Conservation (phyloP, 768 basidiomycete genomes). For the Tulasnella sp. region DNA sequence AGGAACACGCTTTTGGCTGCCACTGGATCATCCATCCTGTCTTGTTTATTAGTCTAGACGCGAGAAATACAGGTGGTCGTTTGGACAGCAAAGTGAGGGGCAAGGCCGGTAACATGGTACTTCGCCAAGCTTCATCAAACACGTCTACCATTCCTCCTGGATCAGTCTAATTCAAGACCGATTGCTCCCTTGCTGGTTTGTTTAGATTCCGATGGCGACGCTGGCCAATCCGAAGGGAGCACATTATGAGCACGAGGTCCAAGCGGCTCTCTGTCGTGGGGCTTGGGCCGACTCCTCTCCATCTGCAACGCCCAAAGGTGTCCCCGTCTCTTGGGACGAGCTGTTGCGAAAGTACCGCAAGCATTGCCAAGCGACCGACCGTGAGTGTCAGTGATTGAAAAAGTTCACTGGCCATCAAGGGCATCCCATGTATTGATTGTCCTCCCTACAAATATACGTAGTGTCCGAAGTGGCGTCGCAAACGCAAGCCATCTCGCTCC, state of each 20-base stretch:
- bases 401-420: not conserved
- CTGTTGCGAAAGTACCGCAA: slow-evolving; percentile 81
- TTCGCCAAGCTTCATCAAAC: too few species aligned
- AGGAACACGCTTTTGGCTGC: slow-evolving; percentile 66
- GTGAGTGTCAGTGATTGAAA: slow-evolving; percentile 26
- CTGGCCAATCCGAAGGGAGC: slow-evolving; percentile 50
- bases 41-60: too few species aligned
- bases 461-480: slow-evolving; percentile 50
- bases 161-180: not conserved
- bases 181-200: not conserved
- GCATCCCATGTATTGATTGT: not conserved
- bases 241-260: slow-evolving; percentile 70
- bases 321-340: slow-evolving; percentile 56
- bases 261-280: slow-evolving; percentile 57
- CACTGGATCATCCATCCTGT: slow-evolving; percentile 47
- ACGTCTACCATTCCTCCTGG: too few species aligned
- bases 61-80: too few species aligned
- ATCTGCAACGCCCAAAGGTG: slow-evolving; percentile 46
- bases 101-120: too few species aligned
- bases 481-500: slow-evolving; percentile 54
- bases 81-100: too few species aligned
- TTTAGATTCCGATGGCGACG: slow-evolving; percentile 1
- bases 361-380: slow-evolving; percentile 48
- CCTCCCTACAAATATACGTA: too few species aligned
- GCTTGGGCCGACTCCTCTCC: slow-evolving; percentile 55